Evolutionary conservation across 139 green algal species (phyloP), one percentile per base, ranked within the genome.

Genomic region (Tetradesmus lagerheimii): DNA sequence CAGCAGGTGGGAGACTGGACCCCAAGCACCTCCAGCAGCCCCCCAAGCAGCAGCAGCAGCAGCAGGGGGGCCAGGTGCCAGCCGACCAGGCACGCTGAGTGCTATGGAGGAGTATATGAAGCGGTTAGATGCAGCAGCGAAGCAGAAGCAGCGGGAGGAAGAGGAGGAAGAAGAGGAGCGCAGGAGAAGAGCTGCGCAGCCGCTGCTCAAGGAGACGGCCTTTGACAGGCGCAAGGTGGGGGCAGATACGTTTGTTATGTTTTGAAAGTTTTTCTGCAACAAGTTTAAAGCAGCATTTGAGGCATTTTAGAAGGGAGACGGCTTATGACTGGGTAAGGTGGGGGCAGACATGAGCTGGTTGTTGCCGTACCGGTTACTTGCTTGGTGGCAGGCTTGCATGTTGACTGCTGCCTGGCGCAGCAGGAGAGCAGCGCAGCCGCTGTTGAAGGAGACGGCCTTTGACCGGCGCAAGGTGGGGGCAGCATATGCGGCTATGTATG

Each of bases 381-480:
- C 8, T 31, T 29, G 64, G 8, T 31, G 27, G 25, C 8, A 57
- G 11, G 43, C 38, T 29, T 37, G 74, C n/a, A 57, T 91, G 74
- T 85, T 92, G 29, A 91, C 91, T 96, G 50, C 95, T 47, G 14
- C 81, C 79, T 57, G 67, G 8, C 29, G 27, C 4, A 39, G 67
- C 38, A 29, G 27, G 20, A 20, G 3, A n/a, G 20, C 31, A 45
- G n/a, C 47, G 11, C 34, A 88, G 27, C 89, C 90, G 6, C 74
- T 95, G 79, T 83, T 95, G n/a, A 95, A 96, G 53, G 93, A 96
- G 88, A 96, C 93, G 0, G 89, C 83, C 18, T 96, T 94, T 83
- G 94, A 96, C 83, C 80, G 94, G 67, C 83, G 94, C 23, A 93
- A 93, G 89, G 80, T 90, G 80, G n/a, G n/a, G n/a, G n/a, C n/a